These are phyloP conservation scores for Ophiorrhiza pumila DNA, from an alignment of 257 asterid species.

Conservation along the genomic window DNA sequence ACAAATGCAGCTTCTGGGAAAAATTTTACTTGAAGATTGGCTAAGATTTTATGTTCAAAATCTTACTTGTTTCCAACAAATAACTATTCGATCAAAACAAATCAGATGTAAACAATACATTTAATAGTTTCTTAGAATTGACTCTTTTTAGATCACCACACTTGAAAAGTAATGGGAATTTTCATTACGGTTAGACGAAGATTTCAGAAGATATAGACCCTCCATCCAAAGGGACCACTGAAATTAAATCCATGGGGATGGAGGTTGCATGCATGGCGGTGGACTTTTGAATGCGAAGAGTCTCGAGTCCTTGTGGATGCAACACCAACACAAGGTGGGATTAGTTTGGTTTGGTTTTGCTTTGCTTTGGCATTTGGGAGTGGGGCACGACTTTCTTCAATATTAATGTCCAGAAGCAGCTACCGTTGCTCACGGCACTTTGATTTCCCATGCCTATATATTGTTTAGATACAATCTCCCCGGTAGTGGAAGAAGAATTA, in stretches of 20 bases:
- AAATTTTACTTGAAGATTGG: background rate
- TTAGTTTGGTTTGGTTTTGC: background rate
- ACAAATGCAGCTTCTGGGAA: background rate
- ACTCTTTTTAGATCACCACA: background rate
- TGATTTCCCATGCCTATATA: no score
- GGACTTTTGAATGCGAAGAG: slow-evolving; percentile 1
- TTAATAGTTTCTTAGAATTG: background rate
- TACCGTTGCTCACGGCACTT: no score
- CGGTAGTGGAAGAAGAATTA: no score
- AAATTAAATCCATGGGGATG: background rate
- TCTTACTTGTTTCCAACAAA: background rate
- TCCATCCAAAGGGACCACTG: slow-evolving; percentile 3
- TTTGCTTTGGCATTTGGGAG: background rate
- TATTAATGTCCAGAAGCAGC: background rate
- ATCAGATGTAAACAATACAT: background rate
- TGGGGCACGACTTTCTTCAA: background rate
- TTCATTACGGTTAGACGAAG: background rate
- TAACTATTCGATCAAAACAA: background rate
- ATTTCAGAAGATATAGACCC: background rate
- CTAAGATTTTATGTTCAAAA: background rate
- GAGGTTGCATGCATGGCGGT: background rate
- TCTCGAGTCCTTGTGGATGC: background rate
- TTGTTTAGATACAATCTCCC: no score
- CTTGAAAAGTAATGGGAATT: background rate
- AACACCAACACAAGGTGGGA: background rate